Conservation (phyloP, 129 eudicot species). For the Artemisia annua region DNA sequence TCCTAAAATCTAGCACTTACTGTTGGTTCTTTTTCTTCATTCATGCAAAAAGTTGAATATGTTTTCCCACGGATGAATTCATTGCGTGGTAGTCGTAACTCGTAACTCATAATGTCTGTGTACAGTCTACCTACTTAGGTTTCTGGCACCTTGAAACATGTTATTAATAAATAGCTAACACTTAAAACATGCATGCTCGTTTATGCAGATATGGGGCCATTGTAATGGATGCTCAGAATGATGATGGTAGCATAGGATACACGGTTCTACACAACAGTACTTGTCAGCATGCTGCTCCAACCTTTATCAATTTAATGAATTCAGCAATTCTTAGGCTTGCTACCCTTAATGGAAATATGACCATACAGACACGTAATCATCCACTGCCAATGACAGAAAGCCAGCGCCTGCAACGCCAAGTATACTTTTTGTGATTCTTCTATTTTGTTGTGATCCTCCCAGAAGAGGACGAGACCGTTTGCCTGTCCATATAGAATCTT, state of each 20-base stretch:
- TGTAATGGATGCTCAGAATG: slow-evolving; percentile 71
- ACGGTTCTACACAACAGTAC: slow-evolving; percentile 91
- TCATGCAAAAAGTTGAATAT: slow-evolving; percentile 10
- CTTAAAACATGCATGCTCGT: not conserved
- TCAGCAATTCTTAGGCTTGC: slow-evolving; percentile 91
- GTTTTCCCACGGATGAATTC: not conserved
- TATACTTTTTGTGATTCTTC: slow-evolving; percentile 36
- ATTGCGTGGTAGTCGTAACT: not conserved
- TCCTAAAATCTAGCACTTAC: not conserved
- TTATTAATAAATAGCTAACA: not conserved
- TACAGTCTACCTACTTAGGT: slow-evolving; percentile 10
- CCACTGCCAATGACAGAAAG: slow-evolving; percentile 90
- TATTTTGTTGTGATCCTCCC: slow-evolving; percentile 8
- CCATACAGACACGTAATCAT: slow-evolving; percentile 90
- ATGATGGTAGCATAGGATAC: slow-evolving; percentile 84
- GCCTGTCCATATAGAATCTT: not conserved
- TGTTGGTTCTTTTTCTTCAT: slow-evolving; percentile 5
- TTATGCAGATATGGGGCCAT: slow-evolving; percentile 88
- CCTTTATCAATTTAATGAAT: slow-evolving; percentile 81
- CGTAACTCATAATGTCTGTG: too few relatives aligned
- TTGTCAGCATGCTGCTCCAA: slow-evolving; percentile 98
- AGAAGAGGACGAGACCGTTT: not conserved
- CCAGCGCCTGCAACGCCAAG: slow-evolving; percentile 87
- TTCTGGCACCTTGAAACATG: slow-evolving; percentile 13
- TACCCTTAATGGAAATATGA: slow-evolving; percentile 67